Percentiles rank a stretch among this genome's conserved stretches.
These are phyloP conservation scores for Parietaria judaica DNA, from an alignment of 306 rosid species.

Conservation along the genomic window DNA sequence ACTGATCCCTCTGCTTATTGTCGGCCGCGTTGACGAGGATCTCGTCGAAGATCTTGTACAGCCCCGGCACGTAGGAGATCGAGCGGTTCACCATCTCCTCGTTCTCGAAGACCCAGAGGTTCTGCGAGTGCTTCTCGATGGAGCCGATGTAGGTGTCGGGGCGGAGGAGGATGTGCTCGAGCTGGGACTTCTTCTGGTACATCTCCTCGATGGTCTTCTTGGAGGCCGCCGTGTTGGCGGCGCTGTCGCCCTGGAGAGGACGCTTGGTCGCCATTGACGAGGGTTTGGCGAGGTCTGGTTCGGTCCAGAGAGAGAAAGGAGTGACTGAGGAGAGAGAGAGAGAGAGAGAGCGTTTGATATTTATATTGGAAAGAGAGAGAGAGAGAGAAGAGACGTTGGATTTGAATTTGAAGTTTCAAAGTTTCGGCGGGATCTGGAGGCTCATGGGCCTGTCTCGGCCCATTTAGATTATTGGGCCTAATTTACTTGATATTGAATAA, in stretches of 20 bases:
- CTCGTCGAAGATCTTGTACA: constrained; percentile 93
- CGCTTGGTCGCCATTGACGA: constrained; percentile 51
- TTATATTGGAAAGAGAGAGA: background rate
- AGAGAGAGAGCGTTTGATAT: background rate
- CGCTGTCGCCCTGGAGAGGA: constrained; percentile 60
- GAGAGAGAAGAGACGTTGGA: constrained; percentile 29
- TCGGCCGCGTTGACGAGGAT: constrained; percentile 92
- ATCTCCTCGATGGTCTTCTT: constrained; percentile 64
- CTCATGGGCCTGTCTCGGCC: background rate
- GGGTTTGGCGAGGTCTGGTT: background rate
- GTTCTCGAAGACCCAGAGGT: constrained; percentile 70
- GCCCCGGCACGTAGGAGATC: constrained; percentile 74
- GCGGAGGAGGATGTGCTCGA: constrained; percentile 89
- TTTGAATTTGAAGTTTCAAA: constrained; percentile 21
- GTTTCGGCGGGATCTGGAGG: constrained; percentile 11
- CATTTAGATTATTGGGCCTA: background rate
- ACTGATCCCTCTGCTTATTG: constrained; percentile 82
- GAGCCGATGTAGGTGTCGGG: constrained; percentile 95
- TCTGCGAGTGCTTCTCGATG: constrained; percentile 77
- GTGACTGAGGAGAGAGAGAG: constrained; percentile 1
- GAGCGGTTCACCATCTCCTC: constrained; percentile 62
- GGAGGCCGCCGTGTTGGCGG: constrained; percentile 38
- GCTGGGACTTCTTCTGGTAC: constrained; percentile 92
- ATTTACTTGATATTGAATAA: too few relatives aligned
- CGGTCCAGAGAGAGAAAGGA: constrained; percentile 8